Base-by-base conservation (phyloP, 306 rosid genomes). In the Albizia julibrissin region DNA sequence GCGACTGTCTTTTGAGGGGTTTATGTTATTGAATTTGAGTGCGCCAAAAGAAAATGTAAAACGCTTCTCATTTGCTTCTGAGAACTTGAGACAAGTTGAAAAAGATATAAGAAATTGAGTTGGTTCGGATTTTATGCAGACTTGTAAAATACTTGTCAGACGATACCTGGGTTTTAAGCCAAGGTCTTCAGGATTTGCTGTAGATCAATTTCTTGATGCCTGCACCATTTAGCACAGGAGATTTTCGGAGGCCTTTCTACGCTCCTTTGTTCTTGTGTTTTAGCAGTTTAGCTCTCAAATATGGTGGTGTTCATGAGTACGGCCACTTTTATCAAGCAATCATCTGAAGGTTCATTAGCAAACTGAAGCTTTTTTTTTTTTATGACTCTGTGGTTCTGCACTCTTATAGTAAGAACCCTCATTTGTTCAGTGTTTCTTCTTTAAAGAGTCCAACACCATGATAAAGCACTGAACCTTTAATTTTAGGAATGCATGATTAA, bases 401-500 rank as follows among this genome's bases (percentile, higher is more conserved):
- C 39, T 62, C 21, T 26, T 12, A 27, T 14, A 62, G 39, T 6
- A 27, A 29, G 40, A 27, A 64, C 34, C 67, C 19, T 74, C 15
- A 31, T 44, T 34, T 44, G 14, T 56, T 56, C 24, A 8, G 64
- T 21, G 26, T 14, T 31, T 31, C 33, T 12, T 61, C 34, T 26
- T 27, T 62, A 13, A 27, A 62, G 37, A 12, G 37, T 62, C 34
- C 39, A 27, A 62, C 68, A n/a, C 42, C 61, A 16, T 46, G 42
- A 46, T 72, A 62, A 31, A 8, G 16, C 24, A 27, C 13, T 43
- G 58, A 42, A 72, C 21, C 40, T 72, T 47, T 27, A 8, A 12
- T 72, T 72, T 27, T 50, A 47, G 65, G 79, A 76, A 62, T 61
- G 62, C 50, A 34, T 59, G 52, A 68, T 66, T 68, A 76, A 75